Percentiles rank a stretch among this genome's conserved stretches.
phyloP scores from a whole-genome alignment of 306 rosid species.

The Trichosanthes truncata region DNA sequence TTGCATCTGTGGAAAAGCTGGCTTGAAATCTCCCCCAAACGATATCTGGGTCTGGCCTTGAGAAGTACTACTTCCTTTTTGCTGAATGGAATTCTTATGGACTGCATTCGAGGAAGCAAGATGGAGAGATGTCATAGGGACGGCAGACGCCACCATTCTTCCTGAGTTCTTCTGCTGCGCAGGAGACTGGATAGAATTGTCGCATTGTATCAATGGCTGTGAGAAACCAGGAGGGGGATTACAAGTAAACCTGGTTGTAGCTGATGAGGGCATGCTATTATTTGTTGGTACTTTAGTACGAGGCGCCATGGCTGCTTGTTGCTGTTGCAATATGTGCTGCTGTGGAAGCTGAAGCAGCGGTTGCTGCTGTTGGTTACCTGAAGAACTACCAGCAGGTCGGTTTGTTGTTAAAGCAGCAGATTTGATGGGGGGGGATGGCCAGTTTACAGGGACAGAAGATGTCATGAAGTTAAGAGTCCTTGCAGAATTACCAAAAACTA shows the following conservation, averaged over 20 bases:
- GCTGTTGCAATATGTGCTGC: conserved; percentile 38
- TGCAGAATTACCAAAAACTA: conserved; percentile 55
- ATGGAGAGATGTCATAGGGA: conserved; percentile 19
- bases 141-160: conserved; percentile 22
- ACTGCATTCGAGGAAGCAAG: conserved; percentile 1
- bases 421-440: conserved; percentile 35
- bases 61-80: conserved; percentile 37
- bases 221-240: conserved; percentile 31
- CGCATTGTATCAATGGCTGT: conserved; percentile 27
- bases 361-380: conserved; percentile 38
- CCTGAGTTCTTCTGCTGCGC: conserved; percentile 27
- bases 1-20: conserved; percentile 26
- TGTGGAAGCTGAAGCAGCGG: conserved; percentile 28
- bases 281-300: conserved; percentile 20
- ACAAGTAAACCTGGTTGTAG: conserved; percentile 27
- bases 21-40: conserved; percentile 40
- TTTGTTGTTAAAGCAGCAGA: conserved; percentile 23
- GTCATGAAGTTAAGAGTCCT: conserved; percentile 48
- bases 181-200: conserved; percentile 30
- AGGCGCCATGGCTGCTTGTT: conserved; percentile 24
- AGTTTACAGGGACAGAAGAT: conserved; percentile 29
- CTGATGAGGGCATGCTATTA: conserved; percentile 12
- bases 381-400: conserved; percentile 24
- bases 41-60: conserved; percentile 56
- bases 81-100: conserved; percentile 10